Conservation (phyloP, 2,329 filamentous ascomycete genomes). For the Leptosphaerulina australis region DNA sequence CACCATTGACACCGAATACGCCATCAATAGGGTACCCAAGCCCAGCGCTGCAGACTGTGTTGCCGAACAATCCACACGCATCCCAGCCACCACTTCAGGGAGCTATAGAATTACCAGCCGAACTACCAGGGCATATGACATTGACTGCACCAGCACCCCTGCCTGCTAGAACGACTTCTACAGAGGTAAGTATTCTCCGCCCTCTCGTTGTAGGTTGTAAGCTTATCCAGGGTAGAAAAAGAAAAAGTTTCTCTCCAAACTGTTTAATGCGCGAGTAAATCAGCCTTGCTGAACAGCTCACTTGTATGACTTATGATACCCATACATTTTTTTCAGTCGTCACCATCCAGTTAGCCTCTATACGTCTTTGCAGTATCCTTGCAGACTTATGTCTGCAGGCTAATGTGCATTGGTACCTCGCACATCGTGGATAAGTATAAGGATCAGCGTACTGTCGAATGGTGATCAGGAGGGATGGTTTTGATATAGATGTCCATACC, state of each 20-base stretch:
- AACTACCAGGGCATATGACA: slow-evolving; percentile 22
- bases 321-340: not conserved
- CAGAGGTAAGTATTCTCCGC: slow-evolving; percentile 23
- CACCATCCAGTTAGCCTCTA: not conserved
- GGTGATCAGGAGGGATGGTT: too few relatives aligned
- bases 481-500: not conserved
- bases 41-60: slow-evolving; percentile 15
- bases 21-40: slow-evolving; percentile 19
- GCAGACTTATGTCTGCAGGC: too few relatives aligned
- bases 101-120: slow-evolving; percentile 28
- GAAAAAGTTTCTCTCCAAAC: slow-evolving; percentile 31
- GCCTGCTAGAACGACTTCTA: slow-evolving; percentile 18
- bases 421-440: too few relatives aligned
- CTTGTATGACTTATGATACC: slow-evolving; percentile 9
- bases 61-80: slow-evolving; percentile 14
- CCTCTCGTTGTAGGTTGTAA: not conserved
- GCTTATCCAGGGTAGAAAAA: slow-evolving; percentile 31
- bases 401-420: too few relatives aligned
- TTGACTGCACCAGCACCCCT: slow-evolving; percentile 20
- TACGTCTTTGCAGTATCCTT: not conserved
- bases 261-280: slow-evolving; percentile 20
- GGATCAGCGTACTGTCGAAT: too few relatives aligned
- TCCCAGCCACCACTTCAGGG: slow-evolving; percentile 18
- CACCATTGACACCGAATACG: slow-evolving; percentile 24
- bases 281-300: not conserved